Evolutionary conservation across 2,329 filamentous ascomycete genomes (phyloP).

Genomic region (Aureobasidium sp.): DNA sequence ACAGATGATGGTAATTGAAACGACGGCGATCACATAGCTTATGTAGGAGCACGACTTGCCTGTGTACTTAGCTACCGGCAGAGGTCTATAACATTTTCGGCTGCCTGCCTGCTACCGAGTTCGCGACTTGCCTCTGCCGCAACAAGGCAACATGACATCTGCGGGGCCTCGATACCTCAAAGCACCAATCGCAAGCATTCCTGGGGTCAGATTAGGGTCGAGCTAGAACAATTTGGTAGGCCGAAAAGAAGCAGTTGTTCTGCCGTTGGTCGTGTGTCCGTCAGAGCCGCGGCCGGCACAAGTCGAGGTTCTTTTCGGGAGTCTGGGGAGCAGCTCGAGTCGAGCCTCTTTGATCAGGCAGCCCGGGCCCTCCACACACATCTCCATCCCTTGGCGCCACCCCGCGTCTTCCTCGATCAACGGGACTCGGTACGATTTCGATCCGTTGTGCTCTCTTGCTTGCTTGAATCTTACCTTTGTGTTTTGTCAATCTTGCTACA

Average conservation of each 20-base stretch:
- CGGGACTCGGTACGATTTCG: neutral
- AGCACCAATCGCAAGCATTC: constrained; percentile 7
- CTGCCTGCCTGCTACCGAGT: constrained; percentile 9
- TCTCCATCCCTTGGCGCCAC: constrained; percentile 3
- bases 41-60: neutral
- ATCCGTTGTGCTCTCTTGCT: neutral
- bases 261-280: constrained; percentile 11
- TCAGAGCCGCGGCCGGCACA: constrained; percentile 1
- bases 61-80: neutral
- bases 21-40: constrained; percentile 7
- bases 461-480: neutral
- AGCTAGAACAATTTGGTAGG: constrained; percentile 10
- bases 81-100: constrained; percentile 12
- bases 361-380: neutral
- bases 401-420: neutral
- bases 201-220: neutral
- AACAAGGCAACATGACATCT: neutral
- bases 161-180: neutral
- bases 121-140: constrained; percentile 7
- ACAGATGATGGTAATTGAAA: neutral
- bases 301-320: constrained; percentile 13
- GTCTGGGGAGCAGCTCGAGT: neutral
- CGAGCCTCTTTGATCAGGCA: neutral
- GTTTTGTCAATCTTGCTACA: neutral
- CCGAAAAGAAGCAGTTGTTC: constrained; percentile 6